Evolutionary conservation across 495 filamentous ascomycete genomes (phyloP), one percentile per base, ranked within the genome.

Genomic region (Neurospora intermedia): DNA sequence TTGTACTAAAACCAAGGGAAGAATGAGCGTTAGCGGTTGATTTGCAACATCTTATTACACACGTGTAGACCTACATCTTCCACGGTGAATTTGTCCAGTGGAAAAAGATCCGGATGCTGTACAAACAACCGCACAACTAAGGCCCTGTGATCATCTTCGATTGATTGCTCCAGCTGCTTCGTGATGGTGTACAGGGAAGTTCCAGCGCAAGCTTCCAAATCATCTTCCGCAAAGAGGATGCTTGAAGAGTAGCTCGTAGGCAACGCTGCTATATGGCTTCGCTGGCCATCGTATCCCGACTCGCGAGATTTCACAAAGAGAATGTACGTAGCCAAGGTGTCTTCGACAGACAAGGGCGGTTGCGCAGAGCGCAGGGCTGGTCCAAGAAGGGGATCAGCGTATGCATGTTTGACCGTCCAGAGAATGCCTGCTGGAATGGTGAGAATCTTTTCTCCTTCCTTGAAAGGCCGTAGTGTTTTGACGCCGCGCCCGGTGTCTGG

Each of bases 341-440:
- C 78, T 73, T 80, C 77, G 54, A 77, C 72, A 69, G 78, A 79
- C 74, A 80, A 76, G 54, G 77, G 78, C 70, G 78, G 78, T 72
- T 69, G 72, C 69, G 59, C 48, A 77, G 77, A 79, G 75, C 72
- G 74, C 73, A 80, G 78, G 54, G 70, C 76, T 73, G 76, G 74
- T 46, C 76, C 78, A 70, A 80, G 78, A 71, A 79, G 70, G 71
- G 74, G 73, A 75, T 80, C 78, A 69, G 76, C 78, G 73, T 80
- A 79, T 72, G 78, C 78, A 73, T 80, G 78, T 46, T 79, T 66
- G 71, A 79, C 78, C 71, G 76, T 80, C 78, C 78, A 80, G 73
- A 80, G 78, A 75, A 45, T 59, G 69, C 71, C 59, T 71, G 38
- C 66, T 72, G 78, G 76, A 70, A 79, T 79, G 69, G 78, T 80